Conservation (phyloP, 306 rosid species). For the Quercus alba region DNA sequence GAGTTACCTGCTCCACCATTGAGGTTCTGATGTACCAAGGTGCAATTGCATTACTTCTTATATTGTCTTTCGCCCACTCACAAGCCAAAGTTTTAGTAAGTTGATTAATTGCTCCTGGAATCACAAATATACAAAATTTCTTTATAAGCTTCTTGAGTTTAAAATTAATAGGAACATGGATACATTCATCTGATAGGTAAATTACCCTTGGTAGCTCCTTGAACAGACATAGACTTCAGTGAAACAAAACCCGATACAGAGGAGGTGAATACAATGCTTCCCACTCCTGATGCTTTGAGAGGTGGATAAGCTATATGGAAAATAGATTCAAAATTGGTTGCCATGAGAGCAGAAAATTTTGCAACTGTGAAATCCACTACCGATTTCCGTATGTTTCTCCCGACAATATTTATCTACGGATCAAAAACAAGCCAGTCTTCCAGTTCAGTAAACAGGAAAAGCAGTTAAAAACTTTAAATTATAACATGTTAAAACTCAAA, state of each 20-base stretch:
- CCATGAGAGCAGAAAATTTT: conserved; percentile 57
- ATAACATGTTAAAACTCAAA: background rate
- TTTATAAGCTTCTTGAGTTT: conserved; percentile 1
- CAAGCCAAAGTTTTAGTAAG: conserved; percentile 70
- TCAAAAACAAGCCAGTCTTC: conserved; percentile 4
- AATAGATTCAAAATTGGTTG: conserved; percentile 68
- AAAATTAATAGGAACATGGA: background rate
- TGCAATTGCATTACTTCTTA: conserved; percentile 71
- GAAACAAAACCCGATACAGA: conserved; percentile 42
- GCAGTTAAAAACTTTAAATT: background rate
- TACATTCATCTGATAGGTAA: background rate
- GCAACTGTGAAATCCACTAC: conserved; percentile 49
- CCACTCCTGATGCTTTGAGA: conserved; percentile 58
- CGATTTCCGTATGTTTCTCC: conserved; percentile 66
- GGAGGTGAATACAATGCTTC: conserved; percentile 49
- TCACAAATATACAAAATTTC: conserved; percentile 10
- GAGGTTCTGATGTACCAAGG: conserved; percentile 82
- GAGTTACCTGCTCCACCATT: conserved; percentile 62
- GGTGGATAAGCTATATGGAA: conserved; percentile 67
- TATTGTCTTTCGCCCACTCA: conserved; percentile 78
- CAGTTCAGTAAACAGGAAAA: background rate
- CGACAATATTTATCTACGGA: conserved; percentile 49
- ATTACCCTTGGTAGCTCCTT: conserved; percentile 73
- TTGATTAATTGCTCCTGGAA: conserved; percentile 68
- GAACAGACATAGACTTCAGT: conserved; percentile 75